A percentile compares a stretch with the other conserved stretches of the same genome.
Conservation (phyloP, 305 asterid species). For the Plantago coronopus region DNA sequence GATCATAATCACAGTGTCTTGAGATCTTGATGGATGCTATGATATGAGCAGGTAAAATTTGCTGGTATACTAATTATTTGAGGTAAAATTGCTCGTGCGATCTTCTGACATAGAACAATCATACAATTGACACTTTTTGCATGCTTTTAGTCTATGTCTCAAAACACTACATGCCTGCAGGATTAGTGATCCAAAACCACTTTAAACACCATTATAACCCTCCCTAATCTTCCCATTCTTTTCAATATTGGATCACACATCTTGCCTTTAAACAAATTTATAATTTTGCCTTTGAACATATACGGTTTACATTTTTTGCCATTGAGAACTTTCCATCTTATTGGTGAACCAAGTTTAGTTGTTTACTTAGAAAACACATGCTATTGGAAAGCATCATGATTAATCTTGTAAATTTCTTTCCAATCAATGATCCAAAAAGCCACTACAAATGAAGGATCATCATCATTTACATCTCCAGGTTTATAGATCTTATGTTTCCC, state of each 20-base stretch:
- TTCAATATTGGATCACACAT: background rate
- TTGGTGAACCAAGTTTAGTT: no score
- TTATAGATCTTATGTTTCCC: no score
- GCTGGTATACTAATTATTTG: conserved; percentile 23
- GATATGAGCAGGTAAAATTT: conserved; percentile 4
- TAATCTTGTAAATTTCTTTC: conserved; percentile 12
- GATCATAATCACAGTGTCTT: no score
- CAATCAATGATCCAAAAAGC: conserved; percentile 13
- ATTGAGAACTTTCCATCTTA: no score
- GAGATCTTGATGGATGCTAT: no score
- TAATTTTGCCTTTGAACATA: no score
- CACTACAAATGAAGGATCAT: background rate
- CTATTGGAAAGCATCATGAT: conserved; percentile 20
- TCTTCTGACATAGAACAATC: conserved; percentile 14
- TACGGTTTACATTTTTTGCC: no score
- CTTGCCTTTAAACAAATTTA: no score
- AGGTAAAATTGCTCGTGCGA: conserved; percentile 16
- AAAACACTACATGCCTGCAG: background rate
- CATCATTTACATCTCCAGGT: no score
- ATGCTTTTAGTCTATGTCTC: conserved; percentile 16
- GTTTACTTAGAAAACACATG: no score
- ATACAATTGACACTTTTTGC: conserved; percentile 15
- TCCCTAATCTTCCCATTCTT: background rate
- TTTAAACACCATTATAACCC: background rate
- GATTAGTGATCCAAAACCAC: conserved; percentile 1